Base-by-base conservation (phyloP, 2,329 filamentous ascomycete species). In the Byssochlamys sp. region DNA sequence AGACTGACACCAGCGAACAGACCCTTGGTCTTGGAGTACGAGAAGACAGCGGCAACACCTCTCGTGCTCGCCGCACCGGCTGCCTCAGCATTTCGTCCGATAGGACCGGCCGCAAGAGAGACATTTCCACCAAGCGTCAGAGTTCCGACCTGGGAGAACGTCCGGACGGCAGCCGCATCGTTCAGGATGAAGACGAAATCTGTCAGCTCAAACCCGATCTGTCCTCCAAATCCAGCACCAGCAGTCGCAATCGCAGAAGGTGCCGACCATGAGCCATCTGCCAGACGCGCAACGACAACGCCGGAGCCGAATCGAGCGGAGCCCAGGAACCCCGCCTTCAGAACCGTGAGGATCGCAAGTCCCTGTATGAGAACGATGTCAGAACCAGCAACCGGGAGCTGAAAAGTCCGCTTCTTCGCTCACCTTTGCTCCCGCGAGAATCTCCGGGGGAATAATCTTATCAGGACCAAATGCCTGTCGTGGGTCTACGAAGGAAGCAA, bases 161-260 rank as follows among this genome's bases (percentile, higher is more conserved):
- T 91, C 73, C 90, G 90, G 63, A 99, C 92, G 51, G 94, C 92
- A 58, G 80, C 84, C 49, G 85, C 80, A 70, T 99, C 92, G 76
- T 99, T 99, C 63, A 99, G 85, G 63, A 99, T 96, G 76, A 99
- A 97, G 71, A 99, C 94, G 71, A 99, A 99, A 63, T 80, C 77
- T 33, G 77, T 80, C 59, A 80, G 67, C 62, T 80, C 77, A 62
- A 79, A 79, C 3, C 77, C 77, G 60, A 80, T 79, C 60, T 79
- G 77, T 53, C 77, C 77, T 60, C 77, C 77, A 55, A 79, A 77
- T 25, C 77, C 77, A 28, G 75, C 77, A 59, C 77, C 77, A 10
- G 73, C 76, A 35, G 76, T 78, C 53, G 74, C 74, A 56, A 80
- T 76, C 14, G 77, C 77, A 7, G 77, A 79, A 4, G 77, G 77